Evolutionary conservation across 2,329 filamentous ascomycete species (phyloP).

Genomic region (Botrytis fabae): DNA sequence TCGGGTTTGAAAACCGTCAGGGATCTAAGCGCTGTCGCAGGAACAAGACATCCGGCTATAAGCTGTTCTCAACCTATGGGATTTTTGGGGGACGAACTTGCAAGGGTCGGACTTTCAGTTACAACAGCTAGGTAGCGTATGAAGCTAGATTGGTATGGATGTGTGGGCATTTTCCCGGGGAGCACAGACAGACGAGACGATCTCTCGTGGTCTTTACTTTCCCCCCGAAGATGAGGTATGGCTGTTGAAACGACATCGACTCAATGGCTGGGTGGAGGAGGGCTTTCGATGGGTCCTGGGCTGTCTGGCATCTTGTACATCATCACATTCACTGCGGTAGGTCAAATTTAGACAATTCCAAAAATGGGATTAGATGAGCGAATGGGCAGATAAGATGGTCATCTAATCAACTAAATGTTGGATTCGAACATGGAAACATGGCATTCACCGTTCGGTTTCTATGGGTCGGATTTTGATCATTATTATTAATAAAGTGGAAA

Average conservation of each 20-base stretch:
- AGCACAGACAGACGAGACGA: background rate
- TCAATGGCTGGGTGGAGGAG: background rate
- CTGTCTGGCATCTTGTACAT: background rate
- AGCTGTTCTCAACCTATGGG: slow-evolving; percentile 10
- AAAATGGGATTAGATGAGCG: slow-evolving; percentile 9
- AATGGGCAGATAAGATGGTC: slow-evolving; percentile 1
- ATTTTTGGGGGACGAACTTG: background rate
- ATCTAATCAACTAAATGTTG: slow-evolving; percentile 4
- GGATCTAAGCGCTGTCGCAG: slow-evolving; percentile 28
- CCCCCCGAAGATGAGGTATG: background rate
- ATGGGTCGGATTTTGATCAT: background rate
- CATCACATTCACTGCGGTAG: slow-evolving; percentile 1
- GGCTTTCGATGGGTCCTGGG: background rate
- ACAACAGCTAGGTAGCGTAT: background rate
- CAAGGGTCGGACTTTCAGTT: background rate
- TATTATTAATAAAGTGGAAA: slow-evolving; percentile 14
- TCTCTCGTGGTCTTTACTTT: background rate
- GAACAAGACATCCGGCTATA: slow-evolving; percentile 36
- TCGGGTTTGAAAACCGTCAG: slow-evolving; percentile 3
- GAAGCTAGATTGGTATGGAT: background rate
- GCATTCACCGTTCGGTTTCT: background rate
- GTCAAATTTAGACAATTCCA: slow-evolving; percentile 4
- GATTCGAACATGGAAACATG: background rate
- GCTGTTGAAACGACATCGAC: slow-evolving; percentile 9
- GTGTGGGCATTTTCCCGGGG: background rate